These are phyloP conservation scores for Apiotrichum veenhuisii DNA, from an alignment of 1,284 basidiomycete species.

Conservation along the genomic window DNA sequence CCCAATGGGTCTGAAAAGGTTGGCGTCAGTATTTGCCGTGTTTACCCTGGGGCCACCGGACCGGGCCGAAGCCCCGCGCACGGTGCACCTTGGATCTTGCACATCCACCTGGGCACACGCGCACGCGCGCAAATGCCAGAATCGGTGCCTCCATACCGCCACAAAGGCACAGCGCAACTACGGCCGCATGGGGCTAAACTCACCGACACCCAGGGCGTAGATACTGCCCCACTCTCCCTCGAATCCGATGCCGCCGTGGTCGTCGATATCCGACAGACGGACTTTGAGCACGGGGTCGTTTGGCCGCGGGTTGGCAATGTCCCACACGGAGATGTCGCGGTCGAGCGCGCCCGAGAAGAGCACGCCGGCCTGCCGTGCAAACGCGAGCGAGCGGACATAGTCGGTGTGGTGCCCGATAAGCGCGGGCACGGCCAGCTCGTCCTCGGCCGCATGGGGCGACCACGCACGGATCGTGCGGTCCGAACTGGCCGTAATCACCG, in stretches of 20 bases:
- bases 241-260: constrained; percentile 35
- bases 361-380: constrained; percentile 74
- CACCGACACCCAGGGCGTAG: constrained; percentile 66
- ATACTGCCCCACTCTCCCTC: constrained; percentile 63
- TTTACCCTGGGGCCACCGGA: background rate
- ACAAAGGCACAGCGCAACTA: background rate
- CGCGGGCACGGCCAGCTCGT: constrained; percentile 57
- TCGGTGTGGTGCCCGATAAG: constrained; percentile 84
- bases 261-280: constrained; percentile 37
- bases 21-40: constrained; percentile 1
- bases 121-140: no score
- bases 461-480: constrained; percentile 93
- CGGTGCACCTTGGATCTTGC: no score
- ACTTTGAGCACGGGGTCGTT: constrained; percentile 44
- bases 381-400: constrained; percentile 82
- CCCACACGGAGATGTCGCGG: constrained; percentile 90
- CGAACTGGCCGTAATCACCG: constrained; percentile 90
- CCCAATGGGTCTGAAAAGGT: constrained; percentile 63
- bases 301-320: constrained; percentile 58
- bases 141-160: background rate
- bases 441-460: constrained; percentile 69
- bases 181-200: constrained; percentile 18
- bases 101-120: no score
- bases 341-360: constrained; percentile 94
- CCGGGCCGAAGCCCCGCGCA: no score